Conservation (phyloP, 2,329 filamentous ascomycete species). For the Fusarium fujikuroi region DNA sequence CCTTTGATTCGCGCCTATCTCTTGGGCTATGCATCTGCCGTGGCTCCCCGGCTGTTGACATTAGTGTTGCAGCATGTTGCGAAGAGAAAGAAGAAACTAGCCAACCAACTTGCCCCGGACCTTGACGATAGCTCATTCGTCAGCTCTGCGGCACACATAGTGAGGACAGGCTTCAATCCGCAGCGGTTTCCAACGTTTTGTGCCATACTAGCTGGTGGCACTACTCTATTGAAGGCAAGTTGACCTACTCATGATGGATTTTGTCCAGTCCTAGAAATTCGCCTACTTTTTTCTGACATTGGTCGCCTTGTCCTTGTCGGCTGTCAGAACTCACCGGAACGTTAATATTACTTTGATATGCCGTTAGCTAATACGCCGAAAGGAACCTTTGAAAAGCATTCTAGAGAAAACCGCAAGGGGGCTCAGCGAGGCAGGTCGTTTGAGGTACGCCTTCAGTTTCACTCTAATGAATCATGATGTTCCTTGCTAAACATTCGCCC, state of each 20-base stretch:
- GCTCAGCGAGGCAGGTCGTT: constrained; percentile 41
- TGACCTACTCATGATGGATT: neutral
- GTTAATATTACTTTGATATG: neutral
- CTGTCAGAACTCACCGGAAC: neutral
- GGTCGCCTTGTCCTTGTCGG: neutral
- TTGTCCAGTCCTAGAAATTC: neutral
- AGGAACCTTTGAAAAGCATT: constrained; percentile 47
- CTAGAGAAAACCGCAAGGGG: constrained; percentile 40
- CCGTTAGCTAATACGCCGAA: constrained; percentile 23
- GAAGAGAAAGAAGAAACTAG: constrained; percentile 46
- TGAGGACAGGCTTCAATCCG: constrained; percentile 63
- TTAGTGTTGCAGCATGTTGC: constrained; percentile 63
- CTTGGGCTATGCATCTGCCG: constrained; percentile 68
- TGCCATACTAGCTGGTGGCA: constrained; percentile 68
- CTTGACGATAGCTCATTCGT: constrained; percentile 48
- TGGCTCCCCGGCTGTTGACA: constrained; percentile 66
- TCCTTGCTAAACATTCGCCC: constrained; percentile 17
- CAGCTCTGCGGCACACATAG: constrained; percentile 52
- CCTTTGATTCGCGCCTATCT: constrained; percentile 69
- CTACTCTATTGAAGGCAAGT: constrained; percentile 68
- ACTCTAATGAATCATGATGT: neutral
- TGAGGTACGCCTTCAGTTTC: constrained; percentile 41
- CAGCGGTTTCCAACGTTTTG: constrained; percentile 72
- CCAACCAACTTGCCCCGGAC: constrained; percentile 42
- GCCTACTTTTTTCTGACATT: neutral